Conservation (phyloP, 2,329 filamentous ascomycete species). For the Fusarium illudens region DNA sequence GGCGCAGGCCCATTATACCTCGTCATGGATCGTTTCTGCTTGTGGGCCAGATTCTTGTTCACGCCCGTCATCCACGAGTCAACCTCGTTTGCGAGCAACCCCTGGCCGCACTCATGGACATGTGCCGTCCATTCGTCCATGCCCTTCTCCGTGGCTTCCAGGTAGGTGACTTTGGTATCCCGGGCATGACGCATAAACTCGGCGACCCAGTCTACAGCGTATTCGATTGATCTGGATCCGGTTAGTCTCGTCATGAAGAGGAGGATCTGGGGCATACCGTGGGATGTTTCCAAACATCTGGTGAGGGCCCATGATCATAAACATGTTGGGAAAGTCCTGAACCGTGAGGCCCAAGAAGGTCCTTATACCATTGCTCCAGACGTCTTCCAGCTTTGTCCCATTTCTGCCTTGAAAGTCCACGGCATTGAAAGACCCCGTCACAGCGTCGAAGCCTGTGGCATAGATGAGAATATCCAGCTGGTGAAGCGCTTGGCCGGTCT, state of each 20-base stretch:
- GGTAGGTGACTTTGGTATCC: slow-evolving; percentile 46
- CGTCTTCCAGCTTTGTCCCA: slow-evolving; percentile 45
- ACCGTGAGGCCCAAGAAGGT: slow-evolving; percentile 55
- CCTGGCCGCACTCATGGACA: slow-evolving; percentile 56
- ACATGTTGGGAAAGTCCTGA: slow-evolving; percentile 58
- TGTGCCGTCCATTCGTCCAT: slow-evolving; percentile 57
- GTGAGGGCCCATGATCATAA: slow-evolving; percentile 55
- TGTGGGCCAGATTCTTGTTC: slow-evolving; percentile 58
- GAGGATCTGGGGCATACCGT: too few relatives aligned
- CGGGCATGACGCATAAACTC: slow-evolving; percentile 47
- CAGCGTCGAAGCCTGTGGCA: slow-evolving; percentile 35
- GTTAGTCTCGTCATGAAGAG: too few relatives aligned
- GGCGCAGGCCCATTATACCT: slow-evolving; percentile 57
- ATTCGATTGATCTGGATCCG: slow-evolving; percentile 48
- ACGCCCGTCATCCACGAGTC: slow-evolving; percentile 66
- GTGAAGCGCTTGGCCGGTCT: slow-evolving; percentile 11
- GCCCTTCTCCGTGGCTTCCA: slow-evolving; percentile 52
- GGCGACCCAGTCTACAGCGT: slow-evolving; percentile 51
- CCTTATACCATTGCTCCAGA: slow-evolving; percentile 48
- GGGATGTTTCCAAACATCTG: slow-evolving; percentile 56
- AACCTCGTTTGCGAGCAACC: slow-evolving; percentile 48
- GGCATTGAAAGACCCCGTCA: slow-evolving; percentile 44
- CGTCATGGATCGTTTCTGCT: slow-evolving; percentile 55
- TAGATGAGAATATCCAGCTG: slow-evolving; percentile 37
- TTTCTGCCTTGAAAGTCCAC: slow-evolving; percentile 58